phyloP scores from a whole-genome alignment of 75 land plant genomes.

The Sequoia sempervirens region DNA sequence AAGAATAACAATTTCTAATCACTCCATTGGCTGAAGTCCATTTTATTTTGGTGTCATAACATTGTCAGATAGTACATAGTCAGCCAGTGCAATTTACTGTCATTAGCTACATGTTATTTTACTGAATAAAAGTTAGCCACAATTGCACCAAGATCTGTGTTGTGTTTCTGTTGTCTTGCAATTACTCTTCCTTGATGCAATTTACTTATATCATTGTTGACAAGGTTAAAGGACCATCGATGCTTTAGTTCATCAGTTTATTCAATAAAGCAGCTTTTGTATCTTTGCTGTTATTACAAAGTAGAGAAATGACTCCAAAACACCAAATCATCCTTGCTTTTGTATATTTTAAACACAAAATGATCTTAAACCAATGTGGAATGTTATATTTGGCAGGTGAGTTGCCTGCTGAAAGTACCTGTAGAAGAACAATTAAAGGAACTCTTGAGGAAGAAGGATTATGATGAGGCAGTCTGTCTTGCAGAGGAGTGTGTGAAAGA shows the following conservation, averaged over 20 bases:
- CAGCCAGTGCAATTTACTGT: not conserved
- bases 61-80: not conserved
- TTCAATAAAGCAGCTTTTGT: not conserved
- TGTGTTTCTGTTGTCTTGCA: not conserved
- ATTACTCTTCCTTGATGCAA: not conserved
- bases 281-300: not conserved
- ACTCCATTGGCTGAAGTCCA: not conserved
- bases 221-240: not conserved
- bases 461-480: slow-evolving; percentile 68
- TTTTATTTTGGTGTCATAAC: not conserved
- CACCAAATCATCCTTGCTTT: too few species aligned
- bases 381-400: slow-evolving; percentile 42
- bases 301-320: not conserved
- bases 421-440: slow-evolving; percentile 90
- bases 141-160: not conserved
- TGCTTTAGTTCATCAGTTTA: not conserved
- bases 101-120: not conserved
- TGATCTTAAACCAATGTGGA: not conserved
- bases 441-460: slow-evolving; percentile 75
- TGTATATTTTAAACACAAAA: not conserved
- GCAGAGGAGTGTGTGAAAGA: slow-evolving; percentile 60
- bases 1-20: not conserved
- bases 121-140: not conserved
- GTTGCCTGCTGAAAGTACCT: slow-evolving; percentile 64
- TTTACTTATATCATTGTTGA: not conserved